Base-by-base conservation (phyloP, 2,329 filamentous ascomycete species). In the Clarireedia hainanense region DNA sequence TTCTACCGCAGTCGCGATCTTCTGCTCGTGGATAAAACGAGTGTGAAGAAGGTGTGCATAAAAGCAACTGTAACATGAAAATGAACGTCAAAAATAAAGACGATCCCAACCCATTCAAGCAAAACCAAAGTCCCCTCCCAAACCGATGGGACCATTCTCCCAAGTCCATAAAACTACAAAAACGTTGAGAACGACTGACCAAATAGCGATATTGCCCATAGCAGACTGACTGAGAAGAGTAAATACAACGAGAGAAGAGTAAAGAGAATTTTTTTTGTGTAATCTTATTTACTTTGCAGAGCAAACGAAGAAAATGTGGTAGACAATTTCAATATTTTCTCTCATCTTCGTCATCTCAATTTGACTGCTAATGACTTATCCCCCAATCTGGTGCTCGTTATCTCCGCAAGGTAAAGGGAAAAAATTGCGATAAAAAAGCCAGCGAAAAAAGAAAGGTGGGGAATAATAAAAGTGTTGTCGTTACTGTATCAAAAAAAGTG, bases 391-490 rank as follows among this genome's bases (percentile, higher is more conserved):
- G 50, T 39, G 37, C 43, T 20, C 47, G 23, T 49, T 54, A 54
- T 54, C 45, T 45, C 34, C 51, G 42, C 47, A 24, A 42, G 26
- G 47, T 39, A 46, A 49, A 54, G 39, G 30, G n/a, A 30, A 20
- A 34, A 34, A 47, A 49, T 26, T 14, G 27, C n/a, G 39, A 23
- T 46, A 37, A 46, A 34, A 42, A 23, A 42, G 5, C 42, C 42
- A 5, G 20, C n/a, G 10, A 54, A 34, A 34, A 39, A 53, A 30
- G 43, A 49, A 49, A 54, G 40, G 43, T 49, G 51, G 51, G 51
- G 51, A 54, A 54, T 54, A 43, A 54, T 40, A 49, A 49, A 30
- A 43, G 49, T 47, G 51, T 23, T 54, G 43, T 54, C 51, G 51
- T 54, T 54, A 54, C 51, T 54, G 34, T 48, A 42, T 30, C 39